These are phyloP conservation scores for Pleoardoris graminearum DNA, from an alignment of 2,329 filamentous ascomycete species.

Conservation along the genomic window DNA sequence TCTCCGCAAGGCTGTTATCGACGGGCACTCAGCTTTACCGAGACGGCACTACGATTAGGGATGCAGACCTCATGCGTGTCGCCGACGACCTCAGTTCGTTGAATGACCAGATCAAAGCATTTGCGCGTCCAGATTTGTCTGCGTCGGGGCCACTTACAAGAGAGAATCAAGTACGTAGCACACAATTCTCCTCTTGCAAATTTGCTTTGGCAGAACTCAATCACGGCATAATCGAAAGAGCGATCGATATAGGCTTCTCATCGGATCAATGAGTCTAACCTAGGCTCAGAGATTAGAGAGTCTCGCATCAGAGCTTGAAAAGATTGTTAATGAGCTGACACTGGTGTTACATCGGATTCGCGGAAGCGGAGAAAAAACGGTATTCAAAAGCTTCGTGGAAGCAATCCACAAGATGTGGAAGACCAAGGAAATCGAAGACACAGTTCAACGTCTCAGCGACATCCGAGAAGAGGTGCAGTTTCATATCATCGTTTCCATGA, in stretches of 20 bases:
- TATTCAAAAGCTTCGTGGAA: neutral
- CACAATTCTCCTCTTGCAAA: neutral
- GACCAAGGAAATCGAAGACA: neutral
- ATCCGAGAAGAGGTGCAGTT: neutral
- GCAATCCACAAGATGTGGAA: neutral
- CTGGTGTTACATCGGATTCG: neutral
- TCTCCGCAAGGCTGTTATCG: conserved; percentile 1
- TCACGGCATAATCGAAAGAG: neutral
- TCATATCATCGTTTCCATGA: neutral
- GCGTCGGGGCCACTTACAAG: neutral
- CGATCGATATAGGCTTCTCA: neutral
- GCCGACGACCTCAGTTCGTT: neutral
- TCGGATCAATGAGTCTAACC: neutral
- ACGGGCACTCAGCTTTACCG: conserved; percentile 4
- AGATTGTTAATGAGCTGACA: neutral
- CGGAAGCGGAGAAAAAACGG: neutral
- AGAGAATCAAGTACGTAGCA: neutral
- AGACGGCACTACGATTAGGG: neutral
- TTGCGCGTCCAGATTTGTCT: neutral
- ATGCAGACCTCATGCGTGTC: conserved; percentile 4
- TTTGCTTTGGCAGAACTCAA: neutral
- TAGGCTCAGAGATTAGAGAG: neutral
- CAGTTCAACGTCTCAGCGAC: neutral
- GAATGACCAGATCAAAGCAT: neutral
- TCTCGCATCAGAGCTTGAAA: neutral